Percentiles rank a stretch among this genome's conserved stretches.
Conservation (phyloP, 192 early-diverging fungal genomes). For the Entomortierella beljakovae region DNA sequence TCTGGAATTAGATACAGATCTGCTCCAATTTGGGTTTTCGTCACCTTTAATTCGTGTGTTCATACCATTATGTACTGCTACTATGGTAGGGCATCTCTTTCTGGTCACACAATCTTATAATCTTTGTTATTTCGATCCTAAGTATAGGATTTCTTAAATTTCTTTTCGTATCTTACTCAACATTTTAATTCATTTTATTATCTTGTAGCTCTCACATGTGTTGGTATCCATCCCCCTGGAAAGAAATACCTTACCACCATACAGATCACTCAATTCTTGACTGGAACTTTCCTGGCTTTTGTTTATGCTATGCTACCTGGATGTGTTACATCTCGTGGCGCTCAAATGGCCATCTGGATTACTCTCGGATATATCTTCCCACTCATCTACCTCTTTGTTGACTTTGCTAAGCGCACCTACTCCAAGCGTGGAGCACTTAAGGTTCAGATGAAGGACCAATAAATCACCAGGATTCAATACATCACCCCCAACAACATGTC, state of each 20-base stretch:
- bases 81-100: conserved; percentile 63
- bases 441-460: conserved; percentile 54
- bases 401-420: conserved; percentile 83
- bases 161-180: not conserved
- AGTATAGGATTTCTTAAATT: too few relatives aligned
- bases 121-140: too few relatives aligned
- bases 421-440: conserved; percentile 45
- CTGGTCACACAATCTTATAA: too few relatives aligned
- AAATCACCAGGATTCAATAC: too few relatives aligned
- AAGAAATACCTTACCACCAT: conserved; percentile 84
- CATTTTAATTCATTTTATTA: not conserved
- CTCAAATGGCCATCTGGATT: conserved; percentile 69
- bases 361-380: conserved; percentile 78
- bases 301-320: conserved; percentile 73
- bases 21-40: conserved; percentile 84
- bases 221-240: conserved; percentile 81
- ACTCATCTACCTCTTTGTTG: conserved; percentile 81
- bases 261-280: conserved; percentile 89
- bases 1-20: conserved; percentile 74
- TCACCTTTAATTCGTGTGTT: conserved; percentile 86
- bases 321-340: conserved; percentile 62
- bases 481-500: too few relatives aligned
- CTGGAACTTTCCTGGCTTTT: conserved; percentile 74
- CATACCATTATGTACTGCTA: conserved; percentile 91
- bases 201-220: conserved; percentile 63